These are phyloP conservation scores for Solanum appendiculatum DNA, from an alignment of 257 asterid species.

Conservation along the genomic window DNA sequence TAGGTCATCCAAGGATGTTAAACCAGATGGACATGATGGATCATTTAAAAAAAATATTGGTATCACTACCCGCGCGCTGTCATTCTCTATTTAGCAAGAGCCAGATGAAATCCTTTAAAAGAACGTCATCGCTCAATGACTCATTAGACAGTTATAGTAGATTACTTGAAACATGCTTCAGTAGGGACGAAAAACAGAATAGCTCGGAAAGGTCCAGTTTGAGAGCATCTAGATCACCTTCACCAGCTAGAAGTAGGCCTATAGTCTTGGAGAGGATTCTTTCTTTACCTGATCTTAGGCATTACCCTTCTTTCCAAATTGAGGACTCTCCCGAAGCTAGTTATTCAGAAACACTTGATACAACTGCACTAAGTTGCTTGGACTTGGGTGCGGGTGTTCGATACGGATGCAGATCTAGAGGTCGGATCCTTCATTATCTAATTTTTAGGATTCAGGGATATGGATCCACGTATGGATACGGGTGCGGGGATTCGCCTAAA, in stretches of 20 bases:
- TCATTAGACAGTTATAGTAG: conserved; percentile 42
- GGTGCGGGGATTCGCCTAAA: too few relatives aligned
- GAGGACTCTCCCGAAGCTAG: conserved; percentile 24
- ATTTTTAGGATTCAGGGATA: too few relatives aligned
- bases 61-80: neutral
- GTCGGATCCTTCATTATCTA: too few relatives aligned
- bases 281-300: conserved; percentile 69
- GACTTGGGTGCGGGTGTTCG: too few relatives aligned
- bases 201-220: conserved; percentile 15
- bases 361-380: too few relatives aligned
- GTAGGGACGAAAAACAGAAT: conserved; percentile 24
- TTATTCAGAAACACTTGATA: conserved; percentile 3
- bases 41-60: neutral
- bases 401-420: too few relatives aligned
- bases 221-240: conserved; percentile 5
- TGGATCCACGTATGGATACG: too few relatives aligned
- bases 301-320: conserved; percentile 26
- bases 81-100: conserved; percentile 8
- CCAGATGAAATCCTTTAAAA: conserved; percentile 11
- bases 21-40: conserved; percentile 6
- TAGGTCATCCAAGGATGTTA: conserved; percentile 12
- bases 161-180: conserved; percentile 23
- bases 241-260: conserved; percentile 7
- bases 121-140: conserved; percentile 47
- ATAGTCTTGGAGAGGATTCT: conserved; percentile 39